Conservation (phyloP, 306 rosid genomes). For the barrel medic (Medicago truncatula) region DNA sequence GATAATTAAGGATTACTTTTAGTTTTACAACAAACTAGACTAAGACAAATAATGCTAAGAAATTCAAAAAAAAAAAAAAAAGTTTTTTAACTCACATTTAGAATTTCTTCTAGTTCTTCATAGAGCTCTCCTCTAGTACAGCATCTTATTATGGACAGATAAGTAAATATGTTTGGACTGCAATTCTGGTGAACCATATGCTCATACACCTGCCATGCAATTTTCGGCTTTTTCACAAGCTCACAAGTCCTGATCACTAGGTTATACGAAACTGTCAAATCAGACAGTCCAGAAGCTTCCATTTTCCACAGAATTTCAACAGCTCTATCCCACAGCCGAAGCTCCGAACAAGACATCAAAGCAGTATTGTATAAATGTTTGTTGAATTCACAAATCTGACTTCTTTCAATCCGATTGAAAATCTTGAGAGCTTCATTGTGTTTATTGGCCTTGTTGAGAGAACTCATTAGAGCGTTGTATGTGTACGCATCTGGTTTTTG, state of each 20-base stretch:
- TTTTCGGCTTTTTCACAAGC: slow-evolving; percentile 66
- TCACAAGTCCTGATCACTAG: slow-evolving; percentile 82
- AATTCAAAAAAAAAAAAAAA: slow-evolving; percentile 10
- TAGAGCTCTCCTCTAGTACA: slow-evolving; percentile 79
- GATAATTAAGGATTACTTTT: not conserved
- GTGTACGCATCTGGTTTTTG: slow-evolving; percentile 78
- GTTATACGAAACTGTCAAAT: slow-evolving; percentile 70
- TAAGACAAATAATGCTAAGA: slow-evolving; percentile 25
- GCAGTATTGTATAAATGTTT: slow-evolving; percentile 69
- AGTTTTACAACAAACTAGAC: slow-evolving; percentile 27
- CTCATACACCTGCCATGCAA: slow-evolving; percentile 85
- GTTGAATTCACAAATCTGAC: slow-evolving; percentile 46
- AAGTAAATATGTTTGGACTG: slow-evolving; percentile 72
- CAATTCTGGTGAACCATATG: slow-evolving; percentile 79
- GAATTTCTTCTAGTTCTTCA: slow-evolving; percentile 73
- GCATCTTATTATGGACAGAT: slow-evolving; percentile 66
- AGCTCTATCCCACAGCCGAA: slow-evolving; percentile 77
- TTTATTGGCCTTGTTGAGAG: slow-evolving; percentile 64
- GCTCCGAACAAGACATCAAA: slow-evolving; percentile 82
- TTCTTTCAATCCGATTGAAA: slow-evolving; percentile 62
- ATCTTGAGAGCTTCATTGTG: slow-evolving; percentile 68
- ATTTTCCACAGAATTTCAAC: slow-evolving; percentile 82
- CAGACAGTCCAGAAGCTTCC: slow-evolving; percentile 63
- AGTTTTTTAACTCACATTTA: slow-evolving; percentile 61
- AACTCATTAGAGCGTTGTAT: slow-evolving; percentile 68